Evolutionary conservation across 805 yeast genomes (phyloP).

Genomic region (Zygosaccharomyces bailii): DNA sequence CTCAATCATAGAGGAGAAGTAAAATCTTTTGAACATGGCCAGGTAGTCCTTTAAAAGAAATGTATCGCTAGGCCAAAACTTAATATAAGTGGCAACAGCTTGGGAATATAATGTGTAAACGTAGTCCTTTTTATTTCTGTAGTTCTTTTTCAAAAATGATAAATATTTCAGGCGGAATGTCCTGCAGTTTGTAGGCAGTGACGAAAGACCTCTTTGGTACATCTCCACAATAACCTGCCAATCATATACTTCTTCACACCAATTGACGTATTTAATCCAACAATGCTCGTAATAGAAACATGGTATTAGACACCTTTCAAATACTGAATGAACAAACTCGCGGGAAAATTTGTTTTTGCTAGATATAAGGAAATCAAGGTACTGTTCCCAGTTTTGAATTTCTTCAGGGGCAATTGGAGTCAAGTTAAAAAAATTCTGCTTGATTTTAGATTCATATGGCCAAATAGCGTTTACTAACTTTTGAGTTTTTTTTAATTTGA

Average conservation of each 20-base stretch:
- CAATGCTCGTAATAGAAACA: constrained; percentile 54
- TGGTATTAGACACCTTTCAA: constrained; percentile 72
- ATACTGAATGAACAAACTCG: constrained; percentile 45
- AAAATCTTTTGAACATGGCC: constrained; percentile 22
- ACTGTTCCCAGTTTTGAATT: constrained; percentile 55
- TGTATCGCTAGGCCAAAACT: constrained; percentile 21
- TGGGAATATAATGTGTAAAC: constrained; percentile 16
- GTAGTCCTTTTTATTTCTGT: constrained; percentile 13
- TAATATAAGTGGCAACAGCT: constrained; percentile 14
- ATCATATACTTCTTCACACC: constrained; percentile 38
- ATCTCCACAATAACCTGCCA: constrained; percentile 39
- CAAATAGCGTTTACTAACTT: constrained; percentile 56
- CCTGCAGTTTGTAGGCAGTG: constrained; percentile 35
- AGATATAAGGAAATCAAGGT: constrained; percentile 52
- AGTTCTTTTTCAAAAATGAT: constrained; percentile 19
- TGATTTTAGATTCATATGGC: constrained; percentile 65
- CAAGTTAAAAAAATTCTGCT: constrained; percentile 56
- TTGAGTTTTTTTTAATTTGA: constrained; percentile 47
- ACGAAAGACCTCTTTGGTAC: constrained; percentile 51
- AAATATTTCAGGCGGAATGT: constrained; percentile 21
- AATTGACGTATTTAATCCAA: constrained; percentile 68
- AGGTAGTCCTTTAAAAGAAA: constrained; percentile 23
- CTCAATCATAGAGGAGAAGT: constrained; percentile 21
- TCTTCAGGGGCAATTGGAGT: constrained; percentile 43
- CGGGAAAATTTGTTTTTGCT: constrained; percentile 28